Percentiles rank a stretch among this genome's conserved stretches.
phyloP scores from a whole-genome alignment of 139 green algal genomes.

The Coelastrella sp. region DNA sequence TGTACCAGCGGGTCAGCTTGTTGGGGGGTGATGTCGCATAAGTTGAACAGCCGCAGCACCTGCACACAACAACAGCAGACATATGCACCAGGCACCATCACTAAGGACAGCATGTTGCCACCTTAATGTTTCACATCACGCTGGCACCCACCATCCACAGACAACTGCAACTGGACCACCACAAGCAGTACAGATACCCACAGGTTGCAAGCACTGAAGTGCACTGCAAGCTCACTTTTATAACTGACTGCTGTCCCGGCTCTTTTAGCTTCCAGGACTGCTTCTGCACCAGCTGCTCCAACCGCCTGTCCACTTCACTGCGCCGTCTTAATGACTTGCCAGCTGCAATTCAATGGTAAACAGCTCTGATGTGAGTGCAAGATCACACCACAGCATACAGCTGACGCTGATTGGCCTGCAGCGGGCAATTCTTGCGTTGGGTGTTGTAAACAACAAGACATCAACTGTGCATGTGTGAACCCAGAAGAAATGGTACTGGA shows the following conservation, averaged over 20 bases:
- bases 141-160: no score
- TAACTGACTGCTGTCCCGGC: conserved; percentile 59
- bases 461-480: no score
- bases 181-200: no score
- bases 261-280: conserved; percentile 67
- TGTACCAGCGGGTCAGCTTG: conserved; percentile 19
- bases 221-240: conserved; percentile 63
- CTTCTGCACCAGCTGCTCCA: conserved; percentile 74
- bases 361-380: not conserved
- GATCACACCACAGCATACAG: not conserved
- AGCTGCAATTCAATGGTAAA: conserved; percentile 3
- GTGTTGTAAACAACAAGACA: no score
- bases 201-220: no score
- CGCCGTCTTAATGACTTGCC: conserved; percentile 53
- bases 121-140: no score
- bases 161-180: no score
- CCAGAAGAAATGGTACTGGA: no score
- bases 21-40: conserved; percentile 84
- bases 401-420: not conserved
- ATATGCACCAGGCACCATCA: not conserved
- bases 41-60: conserved; percentile 90
- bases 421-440: no score
- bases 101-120: no score
- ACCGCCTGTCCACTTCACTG: conserved; percentile 84
- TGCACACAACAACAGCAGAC: not conserved